phyloP scores from a whole-genome alignment of 345 rosid genomes.

The Brassica juncea region DNA sequence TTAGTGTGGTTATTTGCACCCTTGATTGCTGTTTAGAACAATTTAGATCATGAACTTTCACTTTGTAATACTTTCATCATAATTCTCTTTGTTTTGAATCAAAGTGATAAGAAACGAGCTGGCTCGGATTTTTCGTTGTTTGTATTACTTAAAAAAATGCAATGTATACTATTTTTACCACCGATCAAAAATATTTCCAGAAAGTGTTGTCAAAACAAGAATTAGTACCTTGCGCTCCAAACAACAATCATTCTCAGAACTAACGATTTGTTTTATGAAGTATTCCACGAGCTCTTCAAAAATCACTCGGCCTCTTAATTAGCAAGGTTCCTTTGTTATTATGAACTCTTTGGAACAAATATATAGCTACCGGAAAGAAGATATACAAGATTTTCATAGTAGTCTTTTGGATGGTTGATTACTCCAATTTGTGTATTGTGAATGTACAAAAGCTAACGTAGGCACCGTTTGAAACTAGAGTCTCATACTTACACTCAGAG shows the following conservation, averaged over 20 bases:
- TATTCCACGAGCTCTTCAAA: background rate
- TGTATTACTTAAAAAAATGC: background rate
- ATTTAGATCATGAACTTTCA: background rate
- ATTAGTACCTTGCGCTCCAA: slow-evolving; percentile 11
- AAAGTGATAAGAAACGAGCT: background rate
- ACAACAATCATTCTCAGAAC: slow-evolving; percentile 6
- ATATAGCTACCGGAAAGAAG: background rate
- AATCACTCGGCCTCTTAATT: background rate
- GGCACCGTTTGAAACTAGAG: background rate
- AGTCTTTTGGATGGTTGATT: slow-evolving; percentile 11
- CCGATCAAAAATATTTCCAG: background rate
- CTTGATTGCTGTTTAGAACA: background rate
- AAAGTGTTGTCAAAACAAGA: background rate
- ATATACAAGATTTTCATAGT: background rate
- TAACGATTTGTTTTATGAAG: slow-evolving; percentile 1
- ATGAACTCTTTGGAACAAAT: background rate
- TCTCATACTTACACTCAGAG: background rate
- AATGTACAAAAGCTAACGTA: background rate
- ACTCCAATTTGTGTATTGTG: background rate
- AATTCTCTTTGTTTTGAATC: background rate
- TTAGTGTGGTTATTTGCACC: background rate
- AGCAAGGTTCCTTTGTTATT: background rate
- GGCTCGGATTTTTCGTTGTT: background rate
- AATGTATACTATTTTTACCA: slow-evolving; percentile 1
- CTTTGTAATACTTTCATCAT: background rate